These are phyloP conservation scores for Cyclocybe cylindracea DNA, from an alignment of 768 basidiomycete species.

Conservation along the genomic window DNA sequence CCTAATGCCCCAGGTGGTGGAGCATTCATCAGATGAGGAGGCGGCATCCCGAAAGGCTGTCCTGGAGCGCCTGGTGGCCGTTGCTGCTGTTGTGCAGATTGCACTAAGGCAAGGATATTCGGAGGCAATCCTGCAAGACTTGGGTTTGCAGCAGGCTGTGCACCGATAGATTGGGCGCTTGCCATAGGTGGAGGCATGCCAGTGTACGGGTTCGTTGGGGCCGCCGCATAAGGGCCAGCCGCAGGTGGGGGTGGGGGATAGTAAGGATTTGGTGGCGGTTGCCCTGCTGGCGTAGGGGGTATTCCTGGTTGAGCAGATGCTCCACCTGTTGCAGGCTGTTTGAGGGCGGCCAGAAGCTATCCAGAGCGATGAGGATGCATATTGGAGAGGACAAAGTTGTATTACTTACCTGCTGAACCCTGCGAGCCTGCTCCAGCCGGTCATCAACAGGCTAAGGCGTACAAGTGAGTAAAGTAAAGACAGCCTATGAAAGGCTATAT, in stretches of 20 bases:
- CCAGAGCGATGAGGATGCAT: neutral
- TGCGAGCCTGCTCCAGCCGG: constrained; percentile 84
- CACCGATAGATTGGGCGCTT: constrained; percentile 32
- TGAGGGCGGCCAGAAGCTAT: constrained; percentile 74
- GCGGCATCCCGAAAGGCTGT: constrained; percentile 36
- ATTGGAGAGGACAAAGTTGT: neutral
- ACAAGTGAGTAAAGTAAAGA: neutral
- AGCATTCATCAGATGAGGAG: constrained; percentile 40
- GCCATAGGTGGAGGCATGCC: constrained; percentile 23
- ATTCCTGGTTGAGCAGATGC: constrained; percentile 30
- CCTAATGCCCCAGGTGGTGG: constrained; percentile 39
- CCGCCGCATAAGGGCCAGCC: constrained; percentile 31
- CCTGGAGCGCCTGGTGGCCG: constrained; percentile 34
- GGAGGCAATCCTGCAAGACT: constrained; percentile 55
- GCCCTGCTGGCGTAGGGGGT: constrained; percentile 42
- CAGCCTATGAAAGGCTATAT: neutral
- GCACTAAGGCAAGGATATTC: constrained; percentile 69
- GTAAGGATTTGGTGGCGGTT: constrained; percentile 37
- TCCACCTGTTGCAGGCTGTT: constrained; percentile 54
- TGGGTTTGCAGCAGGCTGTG: constrained; percentile 32
- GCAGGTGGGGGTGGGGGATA: constrained; percentile 43
- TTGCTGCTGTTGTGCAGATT: constrained; percentile 51
- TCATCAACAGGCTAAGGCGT: constrained; percentile 58
- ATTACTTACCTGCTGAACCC: constrained; percentile 68
- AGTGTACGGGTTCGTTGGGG: constrained; percentile 29